Evolutionary conservation across 1,139 yeast genomes (phyloP).

Genomic region (Blastobotrys illinoisensis): DNA sequence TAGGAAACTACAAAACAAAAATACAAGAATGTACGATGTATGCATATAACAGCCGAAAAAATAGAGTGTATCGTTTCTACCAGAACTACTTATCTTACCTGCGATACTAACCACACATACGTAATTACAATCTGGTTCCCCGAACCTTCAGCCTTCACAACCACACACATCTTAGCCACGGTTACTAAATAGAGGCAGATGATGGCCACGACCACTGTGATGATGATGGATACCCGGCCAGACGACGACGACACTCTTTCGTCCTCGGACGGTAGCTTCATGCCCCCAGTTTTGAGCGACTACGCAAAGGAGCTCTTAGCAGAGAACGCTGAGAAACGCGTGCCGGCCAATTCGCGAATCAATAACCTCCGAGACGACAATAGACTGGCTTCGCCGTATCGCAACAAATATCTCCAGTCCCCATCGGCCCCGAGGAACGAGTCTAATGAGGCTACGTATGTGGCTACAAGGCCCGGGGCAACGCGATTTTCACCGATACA

Average conservation of each 20-base stretch:
- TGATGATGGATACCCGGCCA: background rate
- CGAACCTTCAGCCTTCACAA: background rate
- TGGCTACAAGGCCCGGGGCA: background rate
- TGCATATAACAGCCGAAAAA: background rate
- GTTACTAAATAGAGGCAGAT: background rate
- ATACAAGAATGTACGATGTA: background rate
- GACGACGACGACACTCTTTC: conserved; percentile 26
- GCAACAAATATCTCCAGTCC: background rate
- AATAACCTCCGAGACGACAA: background rate
- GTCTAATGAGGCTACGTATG: background rate
- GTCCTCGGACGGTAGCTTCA: conserved; percentile 44
- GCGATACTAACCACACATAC: background rate
- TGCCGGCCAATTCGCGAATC: background rate
- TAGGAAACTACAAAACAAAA: background rate
- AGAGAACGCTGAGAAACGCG: conserved; percentile 1
- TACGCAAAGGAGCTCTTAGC: conserved; percentile 43
- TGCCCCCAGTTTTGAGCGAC: conserved; percentile 63
- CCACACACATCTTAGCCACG: background rate
- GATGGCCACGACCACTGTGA: background rate
- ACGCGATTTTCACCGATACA: background rate
- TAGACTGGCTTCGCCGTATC: background rate
- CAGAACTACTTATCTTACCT: background rate
- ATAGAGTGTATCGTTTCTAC: background rate
- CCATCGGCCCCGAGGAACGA: background rate
- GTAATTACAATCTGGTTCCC: background rate